phyloP scores from a whole-genome alignment of 257 asterid genomes.

The Gentiana macrophylla region DNA sequence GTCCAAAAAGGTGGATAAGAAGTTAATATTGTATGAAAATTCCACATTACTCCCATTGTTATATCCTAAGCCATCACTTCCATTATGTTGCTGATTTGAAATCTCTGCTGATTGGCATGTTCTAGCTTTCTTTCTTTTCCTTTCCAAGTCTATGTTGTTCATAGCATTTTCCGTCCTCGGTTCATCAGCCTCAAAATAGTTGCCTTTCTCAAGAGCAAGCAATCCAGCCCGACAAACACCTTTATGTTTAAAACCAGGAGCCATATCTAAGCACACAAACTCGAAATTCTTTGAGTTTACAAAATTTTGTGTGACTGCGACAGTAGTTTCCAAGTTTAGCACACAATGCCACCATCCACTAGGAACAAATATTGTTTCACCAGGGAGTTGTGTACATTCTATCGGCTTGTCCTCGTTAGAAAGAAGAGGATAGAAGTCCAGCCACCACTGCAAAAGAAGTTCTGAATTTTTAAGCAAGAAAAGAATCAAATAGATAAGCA shows the following conservation, averaged over 20 bases:
- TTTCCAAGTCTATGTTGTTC: slow-evolving; percentile 34
- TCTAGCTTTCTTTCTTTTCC: slow-evolving; percentile 67
- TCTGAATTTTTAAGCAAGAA: background rate
- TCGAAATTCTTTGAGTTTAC: slow-evolving; percentile 82
- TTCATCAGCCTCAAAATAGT: slow-evolving; percentile 27
- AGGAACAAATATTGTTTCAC: slow-evolving; percentile 94
- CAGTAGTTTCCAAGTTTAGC: slow-evolving; percentile 77
- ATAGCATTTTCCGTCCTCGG: slow-evolving; percentile 22
- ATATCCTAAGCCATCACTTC: slow-evolving; percentile 19
- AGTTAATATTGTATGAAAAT: slow-evolving; percentile 67
- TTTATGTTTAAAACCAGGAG: slow-evolving; percentile 94
- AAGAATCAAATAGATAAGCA: background rate
- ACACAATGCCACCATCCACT: slow-evolving; percentile 99
- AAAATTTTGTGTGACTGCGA: slow-evolving; percentile 94
- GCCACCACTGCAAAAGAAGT: slow-evolving; percentile 75
- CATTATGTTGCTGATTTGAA: slow-evolving; percentile 17
- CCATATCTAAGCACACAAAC: slow-evolving; percentile 90
- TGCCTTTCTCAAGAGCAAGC: slow-evolving; percentile 74
- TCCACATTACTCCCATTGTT: slow-evolving; percentile 25
- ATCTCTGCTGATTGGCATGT: slow-evolving; percentile 22
- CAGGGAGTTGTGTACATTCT: slow-evolving; percentile 95
- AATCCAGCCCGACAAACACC: slow-evolving; percentile 92
- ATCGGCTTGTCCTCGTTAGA: slow-evolving; percentile 81
- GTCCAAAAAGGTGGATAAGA: slow-evolving; percentile 73
- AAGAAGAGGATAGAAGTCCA: slow-evolving; percentile 93